Percentiles rank a stretch among this genome's conserved stretches.
Evolutionary conservation across 2,329 filamentous ascomycete genomes (phyloP).

Genomic region (Apiospora kogelbergensis): DNA sequence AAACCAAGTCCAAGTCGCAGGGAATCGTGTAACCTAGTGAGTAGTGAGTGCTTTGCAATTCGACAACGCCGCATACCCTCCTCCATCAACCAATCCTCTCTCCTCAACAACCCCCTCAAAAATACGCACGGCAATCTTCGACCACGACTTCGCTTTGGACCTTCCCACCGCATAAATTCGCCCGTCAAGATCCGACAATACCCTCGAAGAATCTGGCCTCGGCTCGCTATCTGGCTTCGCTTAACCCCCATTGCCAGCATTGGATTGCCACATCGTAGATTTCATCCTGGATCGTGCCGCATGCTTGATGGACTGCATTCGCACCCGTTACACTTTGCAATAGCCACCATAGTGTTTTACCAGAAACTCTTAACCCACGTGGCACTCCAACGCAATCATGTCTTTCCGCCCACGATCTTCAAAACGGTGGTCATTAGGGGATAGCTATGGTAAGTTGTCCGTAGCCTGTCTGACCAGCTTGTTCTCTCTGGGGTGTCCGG

Average conservation of each 20-base stretch:
- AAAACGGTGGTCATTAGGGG: slow-evolving; percentile 32
- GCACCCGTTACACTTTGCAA: not conserved
- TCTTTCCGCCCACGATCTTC: slow-evolving; percentile 22
- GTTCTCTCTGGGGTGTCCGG: not conserved
- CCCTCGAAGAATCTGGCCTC: not conserved
- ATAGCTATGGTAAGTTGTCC: slow-evolving; percentile 31
- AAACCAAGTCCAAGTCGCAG: not conserved
- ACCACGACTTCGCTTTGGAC: not conserved
- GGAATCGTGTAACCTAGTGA: not conserved
- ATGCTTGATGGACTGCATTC: not conserved
- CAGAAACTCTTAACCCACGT: not conserved
- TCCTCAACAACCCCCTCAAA: not conserved
- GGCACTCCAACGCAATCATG: slow-evolving; percentile 19
- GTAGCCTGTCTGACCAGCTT: not conserved
- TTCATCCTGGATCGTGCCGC: not conserved
- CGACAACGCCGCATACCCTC: not conserved
- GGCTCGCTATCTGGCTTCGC: not conserved
- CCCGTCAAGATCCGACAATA: too few species aligned
- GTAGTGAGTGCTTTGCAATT: not conserved
- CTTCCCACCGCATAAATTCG: not conserved
- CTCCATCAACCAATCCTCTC: not conserved
- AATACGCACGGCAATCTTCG: not conserved
- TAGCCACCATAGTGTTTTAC: not conserved
- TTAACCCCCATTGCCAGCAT: not conserved
- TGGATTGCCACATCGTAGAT: not conserved